phyloP scores from a whole-genome alignment of 257 asterid species.

The Fraxinus excelsior region DNA sequence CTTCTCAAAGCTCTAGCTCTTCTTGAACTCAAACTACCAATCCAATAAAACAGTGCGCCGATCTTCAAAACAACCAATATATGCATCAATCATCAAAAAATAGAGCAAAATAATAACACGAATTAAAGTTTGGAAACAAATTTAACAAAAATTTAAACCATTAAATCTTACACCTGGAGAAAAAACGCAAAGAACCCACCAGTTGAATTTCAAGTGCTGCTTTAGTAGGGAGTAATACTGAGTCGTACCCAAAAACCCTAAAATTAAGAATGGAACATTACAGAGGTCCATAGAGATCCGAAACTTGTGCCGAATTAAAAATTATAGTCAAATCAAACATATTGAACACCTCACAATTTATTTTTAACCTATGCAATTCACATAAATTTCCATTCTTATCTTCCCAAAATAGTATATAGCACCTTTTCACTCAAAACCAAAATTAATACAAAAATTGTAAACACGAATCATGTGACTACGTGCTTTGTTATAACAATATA shows the following conservation, averaged over 20 bases:
- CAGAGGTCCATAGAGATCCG: constrained; percentile 47
- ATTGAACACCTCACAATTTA: constrained; percentile 26
- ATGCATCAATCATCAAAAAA: background rate
- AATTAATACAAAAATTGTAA: no score
- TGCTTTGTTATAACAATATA: no score
- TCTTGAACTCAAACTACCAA: background rate
- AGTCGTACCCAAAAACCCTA: constrained; percentile 28
- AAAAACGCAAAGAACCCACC: background rate
- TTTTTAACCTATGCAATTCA: constrained; percentile 28
- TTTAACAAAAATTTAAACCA: constrained; percentile 11
- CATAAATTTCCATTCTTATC: constrained; percentile 20
- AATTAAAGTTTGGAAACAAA: constrained; percentile 6
- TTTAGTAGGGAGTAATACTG: background rate
- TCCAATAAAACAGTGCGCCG: constrained; percentile 2
- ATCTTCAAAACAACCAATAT: background rate
- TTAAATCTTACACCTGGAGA: background rate
- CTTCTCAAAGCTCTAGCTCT: constrained; percentile 19
- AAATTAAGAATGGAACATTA: constrained; percentile 26
- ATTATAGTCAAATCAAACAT: no score
- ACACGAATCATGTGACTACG: no score
- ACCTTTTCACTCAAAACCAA: background rate
- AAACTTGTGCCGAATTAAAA: constrained; percentile 29
- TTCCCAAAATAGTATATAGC: background rate
- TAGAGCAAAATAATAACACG: background rate
- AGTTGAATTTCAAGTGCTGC: constrained; percentile 1